phyloP scores from a whole-genome alignment of 1,284 basidiomycete species.

The Xerocomus amazonicus region DNA sequence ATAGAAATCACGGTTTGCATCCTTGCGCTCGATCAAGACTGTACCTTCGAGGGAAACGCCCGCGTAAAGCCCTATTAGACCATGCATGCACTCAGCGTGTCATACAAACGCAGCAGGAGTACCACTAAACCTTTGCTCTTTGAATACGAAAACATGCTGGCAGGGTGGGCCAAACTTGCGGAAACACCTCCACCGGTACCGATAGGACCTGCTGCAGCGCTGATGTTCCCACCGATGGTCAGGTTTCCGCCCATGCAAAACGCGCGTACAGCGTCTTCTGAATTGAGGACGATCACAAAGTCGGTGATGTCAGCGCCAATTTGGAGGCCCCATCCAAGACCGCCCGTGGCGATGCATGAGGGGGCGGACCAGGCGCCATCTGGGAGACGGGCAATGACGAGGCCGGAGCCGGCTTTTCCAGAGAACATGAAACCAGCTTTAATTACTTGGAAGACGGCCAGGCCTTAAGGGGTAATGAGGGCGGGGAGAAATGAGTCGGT shows the following conservation, averaged over 20 bases:
- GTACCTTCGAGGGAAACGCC: constrained; percentile 96
- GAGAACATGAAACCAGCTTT: constrained; percentile 96
- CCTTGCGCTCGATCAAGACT: constrained; percentile 90
- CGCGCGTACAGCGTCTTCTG: constrained; percentile 91
- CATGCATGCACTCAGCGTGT: constrained; percentile 2
- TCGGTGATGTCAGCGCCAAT: constrained; percentile 88
- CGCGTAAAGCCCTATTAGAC: constrained; percentile 78
- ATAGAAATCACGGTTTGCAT: constrained; percentile 94
- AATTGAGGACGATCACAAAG: constrained; percentile 94
- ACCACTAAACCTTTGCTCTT: constrained; percentile 75
- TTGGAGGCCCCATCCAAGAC: constrained; percentile 94
- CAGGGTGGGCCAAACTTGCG: constrained; percentile 84
- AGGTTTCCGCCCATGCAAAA: constrained; percentile 96
- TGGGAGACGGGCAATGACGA: constrained; percentile 91
- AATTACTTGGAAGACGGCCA: constrained; percentile 94
- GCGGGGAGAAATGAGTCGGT: constrained; percentile 1
- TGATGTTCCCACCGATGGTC: constrained; percentile 88
- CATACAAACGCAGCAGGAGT: not conserved
- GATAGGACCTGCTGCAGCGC: constrained; percentile 86
- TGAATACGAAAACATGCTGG: constrained; percentile 97
- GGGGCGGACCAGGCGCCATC: constrained; percentile 98
- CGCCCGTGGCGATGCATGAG: constrained; percentile 96
- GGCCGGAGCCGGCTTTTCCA: constrained; percentile 91
- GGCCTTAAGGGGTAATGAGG: constrained; percentile 46
- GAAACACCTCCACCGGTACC: constrained; percentile 93